Evolutionary conservation across 2,329 filamentous ascomycete genomes (phyloP), one percentile per base, ranked within the genome.

Genomic region (Calycina marina): DNA sequence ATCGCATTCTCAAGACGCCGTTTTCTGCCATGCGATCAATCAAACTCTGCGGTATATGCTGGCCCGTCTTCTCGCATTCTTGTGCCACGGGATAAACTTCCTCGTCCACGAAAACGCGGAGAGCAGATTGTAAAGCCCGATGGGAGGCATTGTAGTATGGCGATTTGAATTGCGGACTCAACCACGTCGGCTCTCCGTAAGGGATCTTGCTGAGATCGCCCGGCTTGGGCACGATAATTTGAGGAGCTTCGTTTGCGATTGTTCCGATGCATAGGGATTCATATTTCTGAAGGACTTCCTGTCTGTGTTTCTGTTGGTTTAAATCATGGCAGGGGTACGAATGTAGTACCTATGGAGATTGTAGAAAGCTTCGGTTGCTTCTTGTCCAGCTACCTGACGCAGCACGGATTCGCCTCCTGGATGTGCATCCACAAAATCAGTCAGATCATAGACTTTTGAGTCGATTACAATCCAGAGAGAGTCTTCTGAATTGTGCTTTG

Each of bases 251-350:
- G 56, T 72, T 78, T 43, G 72, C 61, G 50, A 93, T 55, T 10
- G 72, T 80, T 49, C 84, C 84, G 46, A 93, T 68, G 56, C 71
- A 77, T 12, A 93, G 67, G 47, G 70, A 64, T 28, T 66, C 59
- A 63, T 92, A 92, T 55, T 85, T 85, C 39, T 74, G 62, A 8
- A 93, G 67, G n/a, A 92, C 81, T 57, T 93, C 84, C 46, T 93
- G 83, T 15, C 84, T 67, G n/a, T n/a, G n/a, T n/a, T n/a, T n/a
- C n/a, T n/a, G n/a, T n/a, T n/a, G n/a, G n/a, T n/a, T n/a, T n/a
- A n/a, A n/a, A n/a, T n/a, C n/a, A n/a, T n/a, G n/a, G n/a, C n/a
- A n/a, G n/a, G n/a, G n/a, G n/a, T n/a, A n/a, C n/a, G n/a, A n/a
- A n/a, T n/a, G n/a, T n/a, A n/a, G n/a, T n/a, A n/a, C n/a, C n/a